These are phyloP conservation scores for Tricholoma furcatifolium DNA, from an alignment of 768 basidiomycete species.

Conservation along the genomic window DNA sequence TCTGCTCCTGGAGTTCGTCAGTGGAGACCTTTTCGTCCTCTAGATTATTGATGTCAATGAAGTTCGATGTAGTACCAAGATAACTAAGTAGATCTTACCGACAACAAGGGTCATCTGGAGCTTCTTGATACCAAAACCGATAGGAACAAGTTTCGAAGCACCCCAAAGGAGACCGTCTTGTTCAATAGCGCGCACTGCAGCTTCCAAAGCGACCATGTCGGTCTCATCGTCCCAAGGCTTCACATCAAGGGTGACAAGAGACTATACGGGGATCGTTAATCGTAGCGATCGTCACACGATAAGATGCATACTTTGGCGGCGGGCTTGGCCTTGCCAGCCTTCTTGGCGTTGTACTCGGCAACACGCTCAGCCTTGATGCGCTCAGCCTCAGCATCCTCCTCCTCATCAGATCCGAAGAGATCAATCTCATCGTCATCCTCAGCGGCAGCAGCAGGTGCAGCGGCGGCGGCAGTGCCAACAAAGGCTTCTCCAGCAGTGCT, in stretches of 20 bases:
- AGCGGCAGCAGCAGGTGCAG: conserved; percentile 45
- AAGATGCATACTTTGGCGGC: conserved; percentile 67
- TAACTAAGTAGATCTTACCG: conserved; percentile 34
- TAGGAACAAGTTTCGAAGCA: conserved; percentile 85
- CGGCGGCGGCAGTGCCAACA: conserved; percentile 44
- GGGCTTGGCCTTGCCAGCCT: conserved; percentile 87
- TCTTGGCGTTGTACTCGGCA: conserved; percentile 90
- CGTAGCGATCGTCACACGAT: conserved; percentile 2
- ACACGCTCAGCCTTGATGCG: conserved; percentile 88
- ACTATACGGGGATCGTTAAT: conserved; percentile 45
- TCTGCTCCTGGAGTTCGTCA: conserved; percentile 91
- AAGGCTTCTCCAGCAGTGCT: conserved; percentile 80
- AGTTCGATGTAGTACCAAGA: not conserved
- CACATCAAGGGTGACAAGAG: conserved; percentile 96
- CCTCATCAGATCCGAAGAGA: conserved; percentile 85
- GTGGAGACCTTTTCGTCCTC: conserved; percentile 95
- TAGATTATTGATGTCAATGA: conserved; percentile 27
- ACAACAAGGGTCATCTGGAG: conserved; percentile 71
- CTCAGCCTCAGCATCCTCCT: conserved; percentile 84
- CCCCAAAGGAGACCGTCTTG: conserved; percentile 96
- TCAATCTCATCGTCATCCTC: conserved; percentile 81
- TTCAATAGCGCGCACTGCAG: conserved; percentile 80
- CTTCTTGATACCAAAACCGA: conserved; percentile 92
- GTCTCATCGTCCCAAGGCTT: conserved; percentile 99
- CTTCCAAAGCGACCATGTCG: conserved; percentile 88